Conservation (phyloP, 2,329 filamentous ascomycete genomes). For the Massarina eburnea region DNA sequence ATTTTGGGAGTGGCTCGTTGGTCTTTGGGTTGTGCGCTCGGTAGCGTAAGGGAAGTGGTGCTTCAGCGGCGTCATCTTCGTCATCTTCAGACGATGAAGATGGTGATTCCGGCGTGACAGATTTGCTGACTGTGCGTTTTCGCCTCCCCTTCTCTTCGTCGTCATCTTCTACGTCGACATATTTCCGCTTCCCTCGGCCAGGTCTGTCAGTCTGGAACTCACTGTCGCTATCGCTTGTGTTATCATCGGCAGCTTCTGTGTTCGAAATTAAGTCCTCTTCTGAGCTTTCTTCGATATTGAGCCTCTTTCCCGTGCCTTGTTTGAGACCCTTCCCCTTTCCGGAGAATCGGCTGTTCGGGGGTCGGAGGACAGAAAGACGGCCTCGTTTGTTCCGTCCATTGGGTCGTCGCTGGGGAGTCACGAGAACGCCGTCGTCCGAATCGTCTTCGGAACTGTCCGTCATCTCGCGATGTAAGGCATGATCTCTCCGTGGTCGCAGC, state of each 20-base stretch:
- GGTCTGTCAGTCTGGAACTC: conserved; percentile 31
- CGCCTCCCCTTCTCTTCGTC: conserved; percentile 20
- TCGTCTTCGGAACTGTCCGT: conserved; percentile 22
- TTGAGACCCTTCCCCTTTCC: conserved; percentile 35
- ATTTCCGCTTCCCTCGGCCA: conserved; percentile 32
- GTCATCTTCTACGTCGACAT: conserved; percentile 14
- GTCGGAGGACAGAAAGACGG: conserved; percentile 37
- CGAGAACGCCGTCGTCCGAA: conserved; percentile 11
- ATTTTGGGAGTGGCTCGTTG: conserved; percentile 12
- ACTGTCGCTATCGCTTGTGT: conserved; percentile 20
- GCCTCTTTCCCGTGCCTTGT: conserved; percentile 5
- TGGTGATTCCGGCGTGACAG: conserved; percentile 24
- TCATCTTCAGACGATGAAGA: conserved; percentile 3
- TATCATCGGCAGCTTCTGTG: conserved; percentile 9
- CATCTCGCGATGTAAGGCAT: conserved; percentile 21
- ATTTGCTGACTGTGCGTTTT: conserved; percentile 31
- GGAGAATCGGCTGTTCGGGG: conserved; percentile 37
- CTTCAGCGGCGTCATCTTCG: conserved; percentile 8
- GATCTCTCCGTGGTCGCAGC: conserved; percentile 32
- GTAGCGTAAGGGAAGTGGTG: conserved; percentile 29
- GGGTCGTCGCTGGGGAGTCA: conserved; percentile 24
- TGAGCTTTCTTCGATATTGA: conserved; percentile 16
- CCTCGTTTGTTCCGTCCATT: conserved; percentile 28
- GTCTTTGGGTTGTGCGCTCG: conserved; percentile 11
- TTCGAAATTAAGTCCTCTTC: conserved; percentile 16